phyloP scores from a whole-genome alignment of 2,329 filamentous ascomycete genomes.

The Geosmithia flava region DNA sequence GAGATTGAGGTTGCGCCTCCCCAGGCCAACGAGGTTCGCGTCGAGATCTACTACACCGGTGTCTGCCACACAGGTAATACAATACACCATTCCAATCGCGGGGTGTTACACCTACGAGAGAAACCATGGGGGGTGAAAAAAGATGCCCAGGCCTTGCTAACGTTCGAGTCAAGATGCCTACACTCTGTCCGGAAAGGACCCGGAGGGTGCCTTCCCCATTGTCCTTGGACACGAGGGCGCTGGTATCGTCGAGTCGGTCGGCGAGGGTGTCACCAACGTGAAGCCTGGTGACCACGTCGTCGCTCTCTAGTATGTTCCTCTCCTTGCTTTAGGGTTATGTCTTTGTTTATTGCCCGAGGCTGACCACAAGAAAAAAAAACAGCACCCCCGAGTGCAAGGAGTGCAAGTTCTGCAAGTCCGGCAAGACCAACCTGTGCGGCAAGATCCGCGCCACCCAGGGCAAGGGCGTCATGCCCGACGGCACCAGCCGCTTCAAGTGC shows the following conservation, averaged over 20 bases:
- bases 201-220: conserved; percentile 86
- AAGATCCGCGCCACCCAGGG: conserved; percentile 98
- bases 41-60: conserved; percentile 94
- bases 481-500: conserved; percentile 86
- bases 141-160: too few relatives aligned
- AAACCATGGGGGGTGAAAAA: too few relatives aligned
- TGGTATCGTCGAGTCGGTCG: conserved; percentile 84
- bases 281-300: conserved; percentile 89
- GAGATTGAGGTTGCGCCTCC: conserved; percentile 87
- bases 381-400: conserved; percentile 95
- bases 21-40: conserved; percentile 86
- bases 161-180: conserved; percentile 60
- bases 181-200: conserved; percentile 91
- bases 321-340: neutral
- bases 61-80: conserved; percentile 99
- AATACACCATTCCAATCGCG: conserved; percentile 6
- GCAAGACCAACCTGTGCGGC: conserved; percentile 98
- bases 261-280: conserved; percentile 88
- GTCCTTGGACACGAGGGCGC: conserved; percentile 86
- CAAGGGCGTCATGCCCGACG: conserved; percentile 92
- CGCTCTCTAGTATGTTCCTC: conserved; percentile 60
- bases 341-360: neutral
- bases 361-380: conserved; percentile 4
- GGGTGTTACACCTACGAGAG: neutral
- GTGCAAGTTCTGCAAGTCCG: conserved; percentile 99